These are phyloP conservation scores for Cajanus cajan DNA, from an alignment of 306 rosid genomes.

Conservation along the genomic window DNA sequence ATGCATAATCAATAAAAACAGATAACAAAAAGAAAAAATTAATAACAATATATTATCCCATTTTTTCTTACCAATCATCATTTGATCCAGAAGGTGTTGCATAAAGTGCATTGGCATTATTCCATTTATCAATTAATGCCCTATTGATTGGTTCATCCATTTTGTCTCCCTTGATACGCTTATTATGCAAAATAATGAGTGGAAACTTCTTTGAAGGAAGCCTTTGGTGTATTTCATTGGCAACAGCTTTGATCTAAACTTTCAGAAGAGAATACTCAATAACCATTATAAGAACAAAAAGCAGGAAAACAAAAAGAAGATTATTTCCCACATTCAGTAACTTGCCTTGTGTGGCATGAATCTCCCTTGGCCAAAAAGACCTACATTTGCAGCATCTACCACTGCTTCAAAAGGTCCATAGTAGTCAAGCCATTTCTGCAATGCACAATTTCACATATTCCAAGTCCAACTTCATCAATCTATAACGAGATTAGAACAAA, in stretches of 20 bases:
- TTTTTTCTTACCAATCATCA: conserved; percentile 80
- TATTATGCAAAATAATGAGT: conserved; percentile 79
- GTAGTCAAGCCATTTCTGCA: conserved; percentile 90
- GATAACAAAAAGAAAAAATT: neutral
- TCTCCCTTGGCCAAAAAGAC: conserved; percentile 68
- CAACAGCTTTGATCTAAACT: conserved; percentile 69
- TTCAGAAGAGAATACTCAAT: conserved; percentile 2
- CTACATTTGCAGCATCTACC: conserved; percentile 92
- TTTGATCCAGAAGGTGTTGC: conserved; percentile 90
- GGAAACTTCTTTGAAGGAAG: conserved; percentile 87
- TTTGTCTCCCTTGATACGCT: conserved; percentile 68
- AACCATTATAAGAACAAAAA: neutral
- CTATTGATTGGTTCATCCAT: conserved; percentile 63
- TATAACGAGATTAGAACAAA: conserved; percentile 19
- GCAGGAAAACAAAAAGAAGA: neutral
- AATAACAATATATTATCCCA: neutral
- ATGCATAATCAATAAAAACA: conserved; percentile 21
- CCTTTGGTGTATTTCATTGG: conserved; percentile 68
- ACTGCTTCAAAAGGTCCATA: conserved; percentile 96
- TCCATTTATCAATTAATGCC: conserved; percentile 79
- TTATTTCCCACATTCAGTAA: conserved; percentile 22
- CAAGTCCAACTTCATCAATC: conserved; percentile 9
- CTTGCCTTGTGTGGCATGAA: conserved; percentile 84
- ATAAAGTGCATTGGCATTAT: conserved; percentile 73
- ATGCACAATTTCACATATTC: conserved; percentile 18